These are phyloP conservation scores for Vanrija sp. DNA, from an alignment of 1,284 basidiomycete genomes.

Conservation along the genomic window DNA sequence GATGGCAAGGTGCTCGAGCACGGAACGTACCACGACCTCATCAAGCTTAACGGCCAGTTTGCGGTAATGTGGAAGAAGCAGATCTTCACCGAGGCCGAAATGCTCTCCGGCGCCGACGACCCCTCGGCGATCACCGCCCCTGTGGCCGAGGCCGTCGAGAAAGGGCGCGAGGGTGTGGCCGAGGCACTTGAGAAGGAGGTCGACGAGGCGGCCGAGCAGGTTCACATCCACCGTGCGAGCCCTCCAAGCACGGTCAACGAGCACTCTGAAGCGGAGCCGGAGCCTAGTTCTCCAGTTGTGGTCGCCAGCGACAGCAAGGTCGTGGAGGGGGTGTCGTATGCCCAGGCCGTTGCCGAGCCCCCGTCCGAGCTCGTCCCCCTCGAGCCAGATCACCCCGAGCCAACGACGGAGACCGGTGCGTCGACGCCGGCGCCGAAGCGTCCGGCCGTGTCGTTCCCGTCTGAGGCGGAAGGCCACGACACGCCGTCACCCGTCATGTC, in stretches of 20 bases:
- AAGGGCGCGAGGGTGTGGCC: background rate
- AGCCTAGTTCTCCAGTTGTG: background rate
- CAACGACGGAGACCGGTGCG: background rate
- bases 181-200: background rate
- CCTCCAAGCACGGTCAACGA: conserved; percentile 14
- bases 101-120: conserved; percentile 27
- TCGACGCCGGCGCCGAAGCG: background rate
- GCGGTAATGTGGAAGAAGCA: conserved; percentile 46
- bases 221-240: conserved; percentile 4
- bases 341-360: background rate
- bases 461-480: background rate
- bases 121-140: background rate
- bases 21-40: conserved; percentile 78
- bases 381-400: background rate
- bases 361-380: background rate
- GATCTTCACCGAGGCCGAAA: conserved; percentile 44
- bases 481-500: background rate
- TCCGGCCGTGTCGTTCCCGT: no score
- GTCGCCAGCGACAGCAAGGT: background rate
- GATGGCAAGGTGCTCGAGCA: conserved; percentile 80
- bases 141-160: background rate
- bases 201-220: background rate
- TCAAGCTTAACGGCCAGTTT: conserved; percentile 55
- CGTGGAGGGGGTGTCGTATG: background rate
- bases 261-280: background rate